phyloP scores from a whole-genome alignment of 2,329 filamentous ascomycete genomes.

The Beauveria sp. region DNA sequence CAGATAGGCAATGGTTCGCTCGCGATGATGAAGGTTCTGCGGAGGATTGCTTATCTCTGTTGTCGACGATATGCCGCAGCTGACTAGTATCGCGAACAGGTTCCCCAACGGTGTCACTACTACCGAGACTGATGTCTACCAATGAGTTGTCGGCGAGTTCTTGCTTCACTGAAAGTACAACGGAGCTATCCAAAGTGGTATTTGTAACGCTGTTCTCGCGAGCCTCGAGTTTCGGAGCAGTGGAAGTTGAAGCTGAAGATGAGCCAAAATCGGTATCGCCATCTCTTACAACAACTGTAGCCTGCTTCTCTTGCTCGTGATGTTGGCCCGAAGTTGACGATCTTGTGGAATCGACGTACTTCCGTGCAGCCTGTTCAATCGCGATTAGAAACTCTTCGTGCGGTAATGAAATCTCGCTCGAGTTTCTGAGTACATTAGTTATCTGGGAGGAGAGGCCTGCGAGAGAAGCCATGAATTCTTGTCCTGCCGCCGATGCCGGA shows the following conservation, averaged over 20 bases:
- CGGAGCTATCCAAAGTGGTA: neutral
- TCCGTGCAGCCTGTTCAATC: slow-evolving; percentile 43
- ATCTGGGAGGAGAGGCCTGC: slow-evolving; percentile 35
- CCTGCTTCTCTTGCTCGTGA: slow-evolving; percentile 8
- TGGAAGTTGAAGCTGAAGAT: neutral
- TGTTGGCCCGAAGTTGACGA: neutral
- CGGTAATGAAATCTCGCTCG: slow-evolving; percentile 23
- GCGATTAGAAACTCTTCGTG: slow-evolving; percentile 42
- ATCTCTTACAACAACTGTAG: neutral
- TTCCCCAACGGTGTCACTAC: neutral
- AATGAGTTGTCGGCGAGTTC: neutral
- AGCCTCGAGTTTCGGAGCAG: neutral
- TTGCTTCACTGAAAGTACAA: neutral
- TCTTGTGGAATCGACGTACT: slow-evolving; percentile 38
- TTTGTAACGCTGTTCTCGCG: no score
- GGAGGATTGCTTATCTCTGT: neutral
- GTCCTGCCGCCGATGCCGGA: slow-evolving; percentile 18
- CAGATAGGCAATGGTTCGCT: neutral
- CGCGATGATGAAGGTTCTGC: neutral
- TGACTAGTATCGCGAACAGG: neutral
- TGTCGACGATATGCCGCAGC: neutral
- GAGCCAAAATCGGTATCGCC: neutral
- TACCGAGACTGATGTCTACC: neutral
- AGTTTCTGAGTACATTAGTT: slow-evolving; percentile 33
- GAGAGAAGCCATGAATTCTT: slow-evolving; percentile 27